Evolutionary conservation across 73 alveolate species (phyloP), one percentile per base, ranked within the genome.

Genomic region (Durusdinium trenchii): DNA sequence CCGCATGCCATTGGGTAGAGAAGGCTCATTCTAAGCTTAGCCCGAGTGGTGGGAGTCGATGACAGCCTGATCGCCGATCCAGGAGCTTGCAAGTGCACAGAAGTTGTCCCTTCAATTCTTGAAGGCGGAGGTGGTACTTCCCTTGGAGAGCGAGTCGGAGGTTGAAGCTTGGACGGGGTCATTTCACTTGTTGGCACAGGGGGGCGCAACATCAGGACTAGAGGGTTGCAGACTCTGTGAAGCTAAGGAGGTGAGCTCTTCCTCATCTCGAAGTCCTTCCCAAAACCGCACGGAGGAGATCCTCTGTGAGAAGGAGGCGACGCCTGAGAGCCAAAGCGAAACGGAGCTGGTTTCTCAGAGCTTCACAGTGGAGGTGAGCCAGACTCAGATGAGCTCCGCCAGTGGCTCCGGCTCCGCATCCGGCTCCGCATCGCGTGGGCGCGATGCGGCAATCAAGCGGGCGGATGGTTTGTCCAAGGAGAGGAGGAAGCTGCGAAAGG

Each of bases 51-150:
- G 73, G 73, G 30, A 60, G 30, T 60, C 23, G 32, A 57, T 16
- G 69, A 12, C 69, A 57, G 73, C 30, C 73, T 32, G 23, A 57
- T 16, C 3, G 73, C 73, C 12, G 23, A 57, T 75, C 38, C 2
- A 82, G 64, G 90, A 91, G 87, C 98, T 91, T 32, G 89, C 87
- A 46, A 51, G 98, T 35, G 78, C 98, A 14, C 47, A 91, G 28
- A 69, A 69, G 98, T 76, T 91, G 35, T 78, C 90, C 54, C 98
- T 91, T 36, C 98, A 91, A 23, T 91, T 91, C 78, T 76, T 91
- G 79, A 91, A 69, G 90, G 98, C 98, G 4, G 98, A 91, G 35
- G 90, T 91, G 6, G 98, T 91, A 57, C 87, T 91, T 35, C 98
- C 98, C 75, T 78, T 91, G 90, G 89, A 69, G 47, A 47, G 43